Evolutionary conservation across 2,329 filamentous ascomycete species (phyloP).

Genomic region (Colletotrichum spaethianum): DNA sequence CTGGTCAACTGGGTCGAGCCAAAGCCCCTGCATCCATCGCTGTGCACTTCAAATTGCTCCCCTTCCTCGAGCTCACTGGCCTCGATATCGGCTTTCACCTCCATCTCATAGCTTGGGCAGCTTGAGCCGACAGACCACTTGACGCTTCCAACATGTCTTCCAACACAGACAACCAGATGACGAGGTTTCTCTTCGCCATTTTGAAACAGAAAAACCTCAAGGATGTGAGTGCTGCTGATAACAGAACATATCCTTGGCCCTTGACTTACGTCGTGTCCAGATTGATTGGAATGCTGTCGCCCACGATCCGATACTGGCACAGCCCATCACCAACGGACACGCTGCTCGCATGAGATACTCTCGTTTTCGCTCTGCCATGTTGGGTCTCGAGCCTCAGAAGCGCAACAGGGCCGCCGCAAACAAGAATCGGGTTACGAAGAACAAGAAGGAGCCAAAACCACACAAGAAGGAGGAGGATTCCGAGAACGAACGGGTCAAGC

Average conservation of each 20-base stretch:
- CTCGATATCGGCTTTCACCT: conserved; percentile 21
- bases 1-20: conserved; percentile 27
- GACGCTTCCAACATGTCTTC: conserved; percentile 61
- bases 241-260: conserved; percentile 41
- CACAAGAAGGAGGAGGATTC: conserved; percentile 57
- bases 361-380: conserved; percentile 64
- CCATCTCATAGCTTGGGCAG: conserved; percentile 13
- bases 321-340: conserved; percentile 72
- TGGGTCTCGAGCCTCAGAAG: conserved; percentile 63
- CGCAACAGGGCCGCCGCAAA: conserved; percentile 57
- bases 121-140: conserved; percentile 10
- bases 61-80: conserved; percentile 37
- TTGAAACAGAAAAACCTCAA: conserved; percentile 72
- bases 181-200: conserved; percentile 72
- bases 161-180: conserved; percentile 70
- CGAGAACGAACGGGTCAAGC: conserved; percentile 51
- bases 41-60: conserved; percentile 48
- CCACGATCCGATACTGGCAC: conserved; percentile 65
- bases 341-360: conserved; percentile 73
- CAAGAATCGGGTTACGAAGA: conserved; percentile 63
- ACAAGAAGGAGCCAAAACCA: conserved; percentile 55
- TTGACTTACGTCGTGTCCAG: conserved; percentile 52
- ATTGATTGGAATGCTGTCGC: conserved; percentile 74
- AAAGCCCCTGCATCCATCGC: conserved; percentile 33
- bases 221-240: conserved; percentile 63